Evolutionary conservation across 257 asterid species (phyloP).

Genomic region (Echites panduratus): DNA sequence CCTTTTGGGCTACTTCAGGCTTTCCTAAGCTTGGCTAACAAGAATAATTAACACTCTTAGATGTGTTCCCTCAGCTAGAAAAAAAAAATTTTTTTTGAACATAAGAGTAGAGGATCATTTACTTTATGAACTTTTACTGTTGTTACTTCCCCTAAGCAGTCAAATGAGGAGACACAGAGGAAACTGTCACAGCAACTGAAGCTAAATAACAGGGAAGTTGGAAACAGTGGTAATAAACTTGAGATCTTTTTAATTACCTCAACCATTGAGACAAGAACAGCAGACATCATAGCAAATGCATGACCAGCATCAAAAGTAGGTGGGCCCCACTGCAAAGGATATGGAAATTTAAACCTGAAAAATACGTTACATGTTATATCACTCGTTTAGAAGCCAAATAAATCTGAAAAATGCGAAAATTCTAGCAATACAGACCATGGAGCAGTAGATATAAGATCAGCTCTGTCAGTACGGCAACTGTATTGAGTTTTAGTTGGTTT

Average conservation of each 20-base stretch:
- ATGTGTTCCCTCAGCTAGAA: neutral
- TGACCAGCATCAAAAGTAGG: conserved; percentile 96
- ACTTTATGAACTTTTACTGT: neutral
- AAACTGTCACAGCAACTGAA: neutral
- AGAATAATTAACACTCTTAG: too few species aligned
- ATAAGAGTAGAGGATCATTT: neutral
- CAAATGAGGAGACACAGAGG: neutral
- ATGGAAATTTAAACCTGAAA: conserved; percentile 86
- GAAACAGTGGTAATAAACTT: neutral
- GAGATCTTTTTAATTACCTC: conserved; percentile 50
- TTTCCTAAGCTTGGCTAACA: too few species aligned
- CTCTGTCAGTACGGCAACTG: conserved; percentile 85
- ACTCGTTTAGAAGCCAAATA: conserved; percentile 1
- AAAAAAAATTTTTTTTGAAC: conserved; percentile 14
- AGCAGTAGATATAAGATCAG: conserved; percentile 79
- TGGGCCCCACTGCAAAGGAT: conserved; percentile 98
- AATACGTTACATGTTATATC: conserved; percentile 11
- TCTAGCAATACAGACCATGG: conserved; percentile 57
- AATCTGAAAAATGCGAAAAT: neutral
- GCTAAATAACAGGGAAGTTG: neutral
- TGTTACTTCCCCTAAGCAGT: neutral
- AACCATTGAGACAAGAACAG: conserved; percentile 97
- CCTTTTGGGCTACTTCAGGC: too few species aligned
- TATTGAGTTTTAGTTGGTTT: conserved; percentile 51
- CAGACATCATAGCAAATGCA: conserved; percentile 93